Evolutionary conservation across 2,329 filamentous ascomycete genomes (phyloP), one percentile per base, ranked within the genome.

Genomic region (Cordyceps pruinosa): DNA sequence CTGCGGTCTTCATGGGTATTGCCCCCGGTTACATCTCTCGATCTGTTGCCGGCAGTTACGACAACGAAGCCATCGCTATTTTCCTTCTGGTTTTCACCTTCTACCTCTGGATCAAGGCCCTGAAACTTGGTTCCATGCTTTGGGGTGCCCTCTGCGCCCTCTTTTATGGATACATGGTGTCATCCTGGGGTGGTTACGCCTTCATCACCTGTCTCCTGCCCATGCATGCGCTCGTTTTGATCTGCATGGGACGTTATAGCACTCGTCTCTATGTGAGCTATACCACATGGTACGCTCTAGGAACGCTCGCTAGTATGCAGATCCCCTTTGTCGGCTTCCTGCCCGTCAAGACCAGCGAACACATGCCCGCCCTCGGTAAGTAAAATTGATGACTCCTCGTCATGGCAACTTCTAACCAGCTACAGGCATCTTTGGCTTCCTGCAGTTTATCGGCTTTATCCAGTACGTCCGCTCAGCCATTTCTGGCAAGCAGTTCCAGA

Each of bases 131-230:
- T 26, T 97, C 94, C 51, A 91, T 96, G 72, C 89, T 97, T 74
- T 99, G 93, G 93, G 93, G 91, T 65, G 92, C 90, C 37, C 79
- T 97, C 61, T 94, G 92, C 66, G 94, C 94, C 44, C 81, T 99
- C 56, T 97, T 95, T 77, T 99, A 99, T 75, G 94, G 94, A 69
- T 99, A 99, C 84, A 99, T 99, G 94, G 94, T 99, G 62, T 94
- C 93, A 49, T 96, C 95, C 19, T 99, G 94, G 94, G 94, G 94
- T 81, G 94, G 94, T 69, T 99, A 99, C 73, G 94, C 96, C 68
- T 99, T 99, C 83, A 99, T 99, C 70, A 99, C 95, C 60, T 97
- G 96, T 72, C 77, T 99, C 74, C 85, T 99, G 59, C 94, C 94
- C 37, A 83, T 99, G 64, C 94, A 99, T 73, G 86, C 90, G 8